Evolutionary conservation across 306 rosid species (phyloP), one percentile per base, ranked within the genome.

Genomic region (Quercus cerris): DNA sequence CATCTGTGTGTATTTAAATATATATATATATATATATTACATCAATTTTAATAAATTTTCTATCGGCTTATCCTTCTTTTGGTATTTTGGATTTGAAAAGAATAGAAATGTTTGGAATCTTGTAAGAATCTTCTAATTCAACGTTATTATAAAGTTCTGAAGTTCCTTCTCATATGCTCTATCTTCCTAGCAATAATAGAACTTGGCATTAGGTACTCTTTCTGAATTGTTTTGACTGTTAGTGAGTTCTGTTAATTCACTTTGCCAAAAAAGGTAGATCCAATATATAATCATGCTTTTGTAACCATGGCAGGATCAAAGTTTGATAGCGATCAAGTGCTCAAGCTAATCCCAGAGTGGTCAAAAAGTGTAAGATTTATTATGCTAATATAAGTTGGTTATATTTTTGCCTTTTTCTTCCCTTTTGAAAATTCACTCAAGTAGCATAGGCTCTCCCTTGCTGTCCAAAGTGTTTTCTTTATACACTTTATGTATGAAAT

Each of bases 331-430:
- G 97, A 93, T 68, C 92, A 54, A 78, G 93, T 94, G 71, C 93
- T 92, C 78, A 85, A 81, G 80, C 85, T 95, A 84, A 93, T 88
- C 67, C 93, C 94, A 44, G 86, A 90, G 79, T 95, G 99, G 99
- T 87, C 99, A 78, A 88, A 84, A 83, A 93, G 90, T 93, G 99
- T 95, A 93, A 87, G 97, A 82, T 83, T 72, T 69, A 59, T 79
- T 79, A 18, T 70, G 64, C 78, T 68, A 30, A 20, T 74, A 70
- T 74, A 58, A 57, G 44, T 30, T 74, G 73, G 51, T 35, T 76
- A 38, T 81, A 70, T 69, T 7, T 49, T 17, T 84, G 71, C 59
- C 18, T 30, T 49, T 7, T 49, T 19, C 8, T 30, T 64, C 44
- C 46, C 46, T 64, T 64, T 49, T 30, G 7, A 41, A 6, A 9